Conservation (phyloP, 164 flowering plant genomes). For the Chimonanthus salicifolius region DNA sequence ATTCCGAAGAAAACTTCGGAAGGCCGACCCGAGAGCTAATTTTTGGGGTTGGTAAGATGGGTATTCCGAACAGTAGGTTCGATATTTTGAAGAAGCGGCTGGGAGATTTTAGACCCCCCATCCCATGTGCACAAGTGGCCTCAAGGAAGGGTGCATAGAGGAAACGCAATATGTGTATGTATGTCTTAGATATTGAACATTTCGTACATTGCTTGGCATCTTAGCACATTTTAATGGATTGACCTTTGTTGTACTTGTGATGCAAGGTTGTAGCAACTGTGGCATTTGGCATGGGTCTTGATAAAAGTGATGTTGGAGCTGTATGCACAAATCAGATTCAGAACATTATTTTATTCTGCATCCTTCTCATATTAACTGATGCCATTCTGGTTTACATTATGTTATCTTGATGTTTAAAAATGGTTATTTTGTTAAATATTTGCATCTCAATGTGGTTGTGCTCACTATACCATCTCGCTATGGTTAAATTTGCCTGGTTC, state of each 20-base stretch:
- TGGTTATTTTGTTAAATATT: background rate
- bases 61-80: background rate
- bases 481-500: slow-evolving; percentile 3
- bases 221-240: background rate
- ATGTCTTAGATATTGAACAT: background rate
- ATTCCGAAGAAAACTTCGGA: background rate
- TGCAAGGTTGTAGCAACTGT: slow-evolving; percentile 96
- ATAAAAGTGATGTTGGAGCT: slow-evolving; percentile 91
- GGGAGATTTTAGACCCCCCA: too few species aligned
- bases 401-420: background rate
- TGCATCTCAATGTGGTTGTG: background rate
- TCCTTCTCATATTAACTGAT: background rate
- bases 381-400: too few species aligned
- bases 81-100: too few species aligned
- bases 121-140: background rate
- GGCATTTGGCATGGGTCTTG: slow-evolving; percentile 99
- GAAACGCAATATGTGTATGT: background rate
- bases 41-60: background rate
- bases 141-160: background rate
- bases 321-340: slow-evolving; percentile 41
- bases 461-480: too few species aligned
- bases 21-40: background rate
- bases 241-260: slow-evolving; percentile 4
- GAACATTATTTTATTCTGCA: slow-evolving; percentile 5
- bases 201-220: slow-evolving; percentile 1